Percentiles rank a stretch among this genome's conserved stretches.
Evolutionary conservation across 257 asterid species (phyloP).

Genomic region (Solanum chiquidenum): DNA sequence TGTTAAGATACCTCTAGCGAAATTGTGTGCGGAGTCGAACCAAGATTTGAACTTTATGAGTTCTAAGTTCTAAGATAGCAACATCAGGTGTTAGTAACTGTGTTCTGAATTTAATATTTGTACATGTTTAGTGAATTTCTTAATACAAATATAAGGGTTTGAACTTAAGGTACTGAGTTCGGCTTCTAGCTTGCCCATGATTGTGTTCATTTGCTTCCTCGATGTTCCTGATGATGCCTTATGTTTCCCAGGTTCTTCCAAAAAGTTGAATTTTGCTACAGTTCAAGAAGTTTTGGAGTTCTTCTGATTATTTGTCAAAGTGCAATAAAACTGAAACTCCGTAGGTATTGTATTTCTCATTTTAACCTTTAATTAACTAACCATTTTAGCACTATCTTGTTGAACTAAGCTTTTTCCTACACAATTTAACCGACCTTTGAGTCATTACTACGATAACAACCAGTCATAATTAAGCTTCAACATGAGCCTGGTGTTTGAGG

Average conservation of each 20-base stretch:
- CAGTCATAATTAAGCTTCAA: background rate
- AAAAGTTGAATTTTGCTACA: background rate
- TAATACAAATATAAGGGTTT: background rate
- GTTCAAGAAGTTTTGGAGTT: background rate
- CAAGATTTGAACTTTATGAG: background rate
- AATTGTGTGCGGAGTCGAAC: background rate
- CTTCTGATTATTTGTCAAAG: background rate
- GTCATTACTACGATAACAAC: background rate
- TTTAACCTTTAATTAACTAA: background rate
- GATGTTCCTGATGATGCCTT: background rate
- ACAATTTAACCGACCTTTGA: background rate
- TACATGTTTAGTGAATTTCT: background rate
- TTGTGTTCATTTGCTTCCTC: background rate
- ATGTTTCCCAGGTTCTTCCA: background rate
- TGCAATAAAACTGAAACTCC: background rate
- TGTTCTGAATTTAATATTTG: background rate
- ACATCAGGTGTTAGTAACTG: background rate
- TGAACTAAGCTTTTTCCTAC: background rate
- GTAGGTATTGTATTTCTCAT: background rate
- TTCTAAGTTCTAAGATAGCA: background rate
- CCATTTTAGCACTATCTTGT: background rate
- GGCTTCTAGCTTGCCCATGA: background rate
- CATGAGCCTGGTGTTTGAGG: background rate
- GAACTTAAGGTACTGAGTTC: background rate
- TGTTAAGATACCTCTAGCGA: background rate